phyloP scores from a whole-genome alignment of 352 stramenopile genomes.

The Aphanomyces stellatus region DNA sequence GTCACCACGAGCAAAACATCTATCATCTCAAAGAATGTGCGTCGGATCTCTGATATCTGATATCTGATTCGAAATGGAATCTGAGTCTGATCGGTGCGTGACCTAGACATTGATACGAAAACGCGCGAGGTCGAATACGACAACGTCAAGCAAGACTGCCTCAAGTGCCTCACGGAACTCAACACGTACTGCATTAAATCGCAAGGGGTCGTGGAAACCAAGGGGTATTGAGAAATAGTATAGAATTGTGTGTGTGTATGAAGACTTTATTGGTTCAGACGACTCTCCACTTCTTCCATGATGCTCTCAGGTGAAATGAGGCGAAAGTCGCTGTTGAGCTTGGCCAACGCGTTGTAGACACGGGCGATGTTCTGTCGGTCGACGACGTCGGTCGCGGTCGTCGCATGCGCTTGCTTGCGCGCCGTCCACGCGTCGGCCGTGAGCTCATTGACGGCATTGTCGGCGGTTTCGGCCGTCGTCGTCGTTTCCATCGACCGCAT shows the following conservation, averaged over 20 bases:
- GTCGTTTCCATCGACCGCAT: conserved; percentile 70
- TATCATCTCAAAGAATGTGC: conserved; percentile 83
- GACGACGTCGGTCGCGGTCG: conserved; percentile 56
- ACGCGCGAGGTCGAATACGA: conserved; percentile 86
- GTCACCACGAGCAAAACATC: conserved; percentile 89
- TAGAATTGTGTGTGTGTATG: too few relatives aligned
- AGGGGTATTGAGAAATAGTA: conserved; percentile 17
- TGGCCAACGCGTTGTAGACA: conserved; percentile 84
- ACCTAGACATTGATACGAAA: conserved; percentile 66
- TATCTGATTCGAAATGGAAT: too few relatives aligned
- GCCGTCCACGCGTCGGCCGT: conserved; percentile 89
- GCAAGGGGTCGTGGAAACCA: conserved; percentile 23
- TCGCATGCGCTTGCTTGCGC: conserved; percentile 76
- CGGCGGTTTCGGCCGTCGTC: too few relatives aligned
- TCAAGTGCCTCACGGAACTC: conserved; percentile 61
- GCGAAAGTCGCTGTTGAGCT: conserved; percentile 82
- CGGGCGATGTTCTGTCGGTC: conserved; percentile 80
- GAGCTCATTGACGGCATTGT: conserved; percentile 58
- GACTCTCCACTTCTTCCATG: too few relatives aligned
- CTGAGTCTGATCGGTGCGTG: too few relatives aligned
- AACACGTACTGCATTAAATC: conserved; percentile 64
- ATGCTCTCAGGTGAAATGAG: conserved; percentile 89
- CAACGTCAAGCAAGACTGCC: conserved; percentile 70
- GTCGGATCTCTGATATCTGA: neutral
- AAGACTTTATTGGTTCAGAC: too few relatives aligned